Conservation (phyloP, 1,284 basidiomycete genomes). For the Hypsizygus ulmarius region DNA sequence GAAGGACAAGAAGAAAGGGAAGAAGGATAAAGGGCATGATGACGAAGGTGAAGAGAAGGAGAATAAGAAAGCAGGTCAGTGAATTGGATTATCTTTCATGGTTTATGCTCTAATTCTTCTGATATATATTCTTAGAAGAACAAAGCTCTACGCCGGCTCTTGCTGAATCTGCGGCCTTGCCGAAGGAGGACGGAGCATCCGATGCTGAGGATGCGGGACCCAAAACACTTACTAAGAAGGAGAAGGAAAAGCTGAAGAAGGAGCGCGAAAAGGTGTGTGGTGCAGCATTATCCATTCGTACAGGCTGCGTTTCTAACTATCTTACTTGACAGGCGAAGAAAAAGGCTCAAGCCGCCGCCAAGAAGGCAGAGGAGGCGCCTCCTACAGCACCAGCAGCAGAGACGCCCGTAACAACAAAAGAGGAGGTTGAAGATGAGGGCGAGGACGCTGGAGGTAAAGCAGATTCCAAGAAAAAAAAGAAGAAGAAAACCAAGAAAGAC, state of each 20-base stretch:
- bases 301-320: not conserved
- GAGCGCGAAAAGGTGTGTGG: slow-evolving; percentile 81
- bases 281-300: not conserved
- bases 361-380: slow-evolving; percentile 54
- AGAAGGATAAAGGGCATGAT: slow-evolving; percentile 48
- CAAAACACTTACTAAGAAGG: slow-evolving; percentile 82
- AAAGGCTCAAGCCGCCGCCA: slow-evolving; percentile 88
- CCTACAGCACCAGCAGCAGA: slow-evolving; percentile 26
- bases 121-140: slow-evolving; percentile 12
- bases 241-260: slow-evolving; percentile 93
- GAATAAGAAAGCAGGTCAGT: slow-evolving; percentile 26
- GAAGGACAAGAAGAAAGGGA: slow-evolving; percentile 48
- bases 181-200: slow-evolving; percentile 44
- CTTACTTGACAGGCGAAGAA: slow-evolving; percentile 76
- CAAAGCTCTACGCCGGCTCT: slow-evolving; percentile 26
- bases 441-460: slow-evolving; percentile 58
- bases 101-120: slow-evolving; percentile 2
- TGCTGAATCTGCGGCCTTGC: slow-evolving; percentile 22
- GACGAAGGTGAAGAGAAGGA: slow-evolving; percentile 40
- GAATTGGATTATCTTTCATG: not conserved
- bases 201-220: slow-evolving; percentile 44
- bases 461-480: slow-evolving; percentile 78
- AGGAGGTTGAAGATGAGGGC: slow-evolving; percentile 46
- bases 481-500: slow-evolving; percentile 84
- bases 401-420: slow-evolving; percentile 30